A percentile compares a stretch with the other conserved stretches of the same genome.
phyloP scores from a whole-genome alignment of 306 rosid species.

The Inga oerstediana region DNA sequence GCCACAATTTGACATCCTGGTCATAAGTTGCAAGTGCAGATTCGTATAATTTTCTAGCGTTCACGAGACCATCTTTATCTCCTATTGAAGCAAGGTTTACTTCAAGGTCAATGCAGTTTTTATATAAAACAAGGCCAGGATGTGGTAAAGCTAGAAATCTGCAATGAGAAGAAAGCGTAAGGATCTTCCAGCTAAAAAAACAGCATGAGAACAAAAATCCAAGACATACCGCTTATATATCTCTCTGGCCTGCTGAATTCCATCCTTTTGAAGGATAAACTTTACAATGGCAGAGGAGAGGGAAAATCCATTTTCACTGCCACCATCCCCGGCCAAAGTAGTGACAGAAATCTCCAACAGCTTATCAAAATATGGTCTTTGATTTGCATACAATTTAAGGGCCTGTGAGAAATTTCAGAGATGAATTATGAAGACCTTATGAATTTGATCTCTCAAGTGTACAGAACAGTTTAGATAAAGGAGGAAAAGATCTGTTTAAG shows the following conservation, averaged over 20 bases:
- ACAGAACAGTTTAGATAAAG: constrained; percentile 25
- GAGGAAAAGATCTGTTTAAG: not conserved
- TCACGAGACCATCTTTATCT: constrained; percentile 65
- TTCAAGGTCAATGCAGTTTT: constrained; percentile 78
- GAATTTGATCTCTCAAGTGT: constrained; percentile 11
- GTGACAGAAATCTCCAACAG: constrained; percentile 69
- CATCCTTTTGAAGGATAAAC: constrained; percentile 74
- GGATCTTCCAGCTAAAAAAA: not conserved
- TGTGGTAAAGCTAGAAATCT: constrained; percentile 80
- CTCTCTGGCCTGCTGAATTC: constrained; percentile 72
- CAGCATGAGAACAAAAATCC: constrained; percentile 22
- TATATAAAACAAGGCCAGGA: constrained; percentile 77
- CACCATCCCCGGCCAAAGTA: constrained; percentile 65
- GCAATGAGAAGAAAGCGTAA: constrained; percentile 40
- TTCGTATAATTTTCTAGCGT: constrained; percentile 73
- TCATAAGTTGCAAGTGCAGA: constrained; percentile 70
- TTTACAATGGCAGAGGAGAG: constrained; percentile 70
- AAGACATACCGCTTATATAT: constrained; percentile 68
- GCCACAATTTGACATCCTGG: constrained; percentile 78
- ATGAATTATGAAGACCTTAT: not conserved
- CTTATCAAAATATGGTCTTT: constrained; percentile 61
- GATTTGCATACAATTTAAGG: constrained; percentile 65
- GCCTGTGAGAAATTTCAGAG: constrained; percentile 58
- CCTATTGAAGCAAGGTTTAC: constrained; percentile 68
- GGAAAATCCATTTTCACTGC: constrained; percentile 80